phyloP scores from a whole-genome alignment of 805 yeast species.

The Lipomyces starkeyi region DNA sequence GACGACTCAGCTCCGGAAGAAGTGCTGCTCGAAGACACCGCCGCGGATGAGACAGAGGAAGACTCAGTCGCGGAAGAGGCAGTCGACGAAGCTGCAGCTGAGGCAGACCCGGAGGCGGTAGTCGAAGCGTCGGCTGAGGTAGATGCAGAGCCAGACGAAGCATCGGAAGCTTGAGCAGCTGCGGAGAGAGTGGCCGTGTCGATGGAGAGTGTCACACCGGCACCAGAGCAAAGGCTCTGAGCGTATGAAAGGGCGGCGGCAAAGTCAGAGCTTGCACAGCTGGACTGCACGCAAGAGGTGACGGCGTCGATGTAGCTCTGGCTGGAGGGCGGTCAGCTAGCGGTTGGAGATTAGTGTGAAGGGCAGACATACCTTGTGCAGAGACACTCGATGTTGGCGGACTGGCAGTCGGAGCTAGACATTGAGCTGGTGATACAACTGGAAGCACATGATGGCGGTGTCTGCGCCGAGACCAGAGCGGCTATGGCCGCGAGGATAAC shows the following conservation, averaged over 20 bases:
- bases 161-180: conserved; percentile 12
- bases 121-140: conserved; percentile 7
- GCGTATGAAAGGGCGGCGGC: conserved; percentile 33
- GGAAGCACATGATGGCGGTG: conserved; percentile 35
- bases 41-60: conserved; percentile 4
- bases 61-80: conserved; percentile 13
- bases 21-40: conserved; percentile 1
- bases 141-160: conserved; percentile 8
- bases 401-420: conserved; percentile 30
- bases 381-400: conserved; percentile 30
- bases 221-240: conserved; percentile 31
- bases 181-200: conserved; percentile 29
- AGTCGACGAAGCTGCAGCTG: conserved; percentile 14
- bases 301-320: conserved; percentile 30
- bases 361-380: conserved; percentile 23
- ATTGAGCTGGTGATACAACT: conserved; percentile 29
- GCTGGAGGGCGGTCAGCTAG: neutral
- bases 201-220: conserved; percentile 34
- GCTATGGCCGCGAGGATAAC: conserved; percentile 6
- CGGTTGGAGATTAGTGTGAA: neutral
- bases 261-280: conserved; percentile 29
- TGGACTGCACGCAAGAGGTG: conserved; percentile 28
- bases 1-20: neutral
- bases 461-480: conserved; percentile 13
- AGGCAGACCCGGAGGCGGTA: conserved; percentile 11